Evolutionary conservation across 208 protist species (phyloP), one percentile per base, ranked within the genome.

Genomic region (Crithidia expoeki): DNA sequence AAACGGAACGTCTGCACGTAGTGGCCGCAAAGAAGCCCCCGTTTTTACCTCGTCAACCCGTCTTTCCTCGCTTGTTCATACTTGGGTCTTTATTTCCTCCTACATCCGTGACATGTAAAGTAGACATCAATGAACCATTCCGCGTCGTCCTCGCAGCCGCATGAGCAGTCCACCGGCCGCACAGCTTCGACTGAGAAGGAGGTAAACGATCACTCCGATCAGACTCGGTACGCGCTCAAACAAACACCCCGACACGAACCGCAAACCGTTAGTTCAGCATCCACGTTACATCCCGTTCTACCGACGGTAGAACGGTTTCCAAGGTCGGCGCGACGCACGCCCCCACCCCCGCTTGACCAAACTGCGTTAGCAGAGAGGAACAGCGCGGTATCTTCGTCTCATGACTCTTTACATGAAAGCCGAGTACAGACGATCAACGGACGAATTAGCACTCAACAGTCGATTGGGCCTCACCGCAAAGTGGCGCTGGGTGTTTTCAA

Each of bases 401-500:
- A 42, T 12, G 36, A 16, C 36, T 6, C 42, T 21, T 17, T 4
- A 17, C 42, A 47, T 4, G 12, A 17, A 9, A 47, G 42, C 42
- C 42, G n/a, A 4, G 12, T 17, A 5, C 42, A 21, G 14, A 5
- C 42, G 9, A n/a, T n/a, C n/a, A n/a, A n/a, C n/a, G n/a, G n/a
- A n/a, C n/a, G n/a, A n/a, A n/a, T n/a, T n/a, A n/a, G n/a, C 46
- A 10, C 16, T 21, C 14, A 23, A 19, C 56, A 25, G 32, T 25
- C 56, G 12, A 28, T 46, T 1, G 17, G 27, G 32, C 40, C n/a
- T 23, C 32, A 64, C 42, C 55, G 52, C 30, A 36, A 27, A 1
- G 53, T 68, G n/a, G 52, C 70, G 11, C 11, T 62, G 42, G 53
- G 61, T 5, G 58, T 59, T 7, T 44, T 58, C 36, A 42, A 47